Evolutionary conservation across 2,329 filamentous ascomycete genomes (phyloP).

Genomic region (Chaetomium strumarium): DNA sequence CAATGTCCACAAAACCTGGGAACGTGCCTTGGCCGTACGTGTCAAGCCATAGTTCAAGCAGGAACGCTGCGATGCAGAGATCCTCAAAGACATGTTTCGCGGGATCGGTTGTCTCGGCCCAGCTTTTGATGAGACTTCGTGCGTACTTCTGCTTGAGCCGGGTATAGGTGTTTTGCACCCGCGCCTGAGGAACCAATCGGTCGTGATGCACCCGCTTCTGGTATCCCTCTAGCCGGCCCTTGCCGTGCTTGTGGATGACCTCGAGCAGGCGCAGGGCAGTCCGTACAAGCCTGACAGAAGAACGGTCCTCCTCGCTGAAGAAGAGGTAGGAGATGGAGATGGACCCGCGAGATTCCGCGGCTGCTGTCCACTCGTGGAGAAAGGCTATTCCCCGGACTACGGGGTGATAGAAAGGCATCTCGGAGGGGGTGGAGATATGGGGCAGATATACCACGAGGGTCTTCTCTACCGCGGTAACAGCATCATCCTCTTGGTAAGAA

Average conservation of each 20-base stretch:
- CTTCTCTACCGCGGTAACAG: constrained; percentile 19
- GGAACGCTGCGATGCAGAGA: constrained; percentile 80
- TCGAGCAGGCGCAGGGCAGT: constrained; percentile 64
- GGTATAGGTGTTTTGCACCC: constrained; percentile 77
- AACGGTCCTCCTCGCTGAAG: constrained; percentile 35
- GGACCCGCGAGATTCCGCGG: constrained; percentile 37
- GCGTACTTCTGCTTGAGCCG: constrained; percentile 76
- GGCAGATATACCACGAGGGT: constrained; percentile 72
- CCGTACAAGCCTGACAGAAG: constrained; percentile 49
- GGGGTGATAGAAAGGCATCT: constrained; percentile 86
- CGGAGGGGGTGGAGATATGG: constrained; percentile 54
- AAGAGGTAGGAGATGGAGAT: constrained; percentile 58
- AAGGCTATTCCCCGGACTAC: constrained; percentile 68
- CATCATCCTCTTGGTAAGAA: constrained; percentile 22
- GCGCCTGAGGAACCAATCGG: constrained; percentile 66
- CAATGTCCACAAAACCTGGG: constrained; percentile 91
- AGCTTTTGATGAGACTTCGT: constrained; percentile 60
- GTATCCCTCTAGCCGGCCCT: constrained; percentile 60
- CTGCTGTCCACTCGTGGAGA: constrained; percentile 57
- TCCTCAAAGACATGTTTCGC: constrained; percentile 95
- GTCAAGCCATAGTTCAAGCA: constrained; percentile 83
- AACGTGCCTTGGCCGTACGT: constrained; percentile 65
- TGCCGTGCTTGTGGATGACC: constrained; percentile 67
- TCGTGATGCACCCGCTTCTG: constrained; percentile 82
- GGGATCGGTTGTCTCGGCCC: constrained; percentile 84